A percentile compares a stretch with the other conserved stretches of the same genome.
Evolutionary conservation across 169 alveolate genomes (phyloP).

Genomic region (Plasmodium blacklocki): DNA sequence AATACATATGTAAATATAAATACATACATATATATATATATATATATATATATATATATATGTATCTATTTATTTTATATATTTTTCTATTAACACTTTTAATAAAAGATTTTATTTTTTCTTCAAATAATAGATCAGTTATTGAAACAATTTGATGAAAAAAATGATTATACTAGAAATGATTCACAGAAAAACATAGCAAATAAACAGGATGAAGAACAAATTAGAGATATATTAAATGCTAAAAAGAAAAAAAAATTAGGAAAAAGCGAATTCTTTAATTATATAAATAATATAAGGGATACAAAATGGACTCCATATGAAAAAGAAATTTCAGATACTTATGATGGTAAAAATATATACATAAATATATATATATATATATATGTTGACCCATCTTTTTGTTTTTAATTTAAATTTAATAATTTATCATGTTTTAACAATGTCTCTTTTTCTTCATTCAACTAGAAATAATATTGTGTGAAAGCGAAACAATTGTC

Average conservation of each 20-base stretch:
- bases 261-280: background rate
- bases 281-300: background rate
- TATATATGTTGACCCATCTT: too few relatives aligned
- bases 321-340: conserved; percentile 41
- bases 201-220: conserved; percentile 15
- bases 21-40: too few relatives aligned
- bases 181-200: conserved; percentile 10
- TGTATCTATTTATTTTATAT: too few relatives aligned
- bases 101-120: background rate
- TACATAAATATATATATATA: too few relatives aligned
- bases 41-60: too few relatives aligned
- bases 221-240: conserved; percentile 15
- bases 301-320: conserved; percentile 13
- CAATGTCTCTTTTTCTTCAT: background rate
- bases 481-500: conserved; percentile 60
- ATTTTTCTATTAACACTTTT: too few relatives aligned
- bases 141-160: conserved; percentile 71
- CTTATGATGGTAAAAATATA: conserved; percentile 39
- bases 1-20: background rate
- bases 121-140: conserved; percentile 28
- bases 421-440: background rate
- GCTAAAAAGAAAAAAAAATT: background rate
- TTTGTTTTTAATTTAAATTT: conserved; percentile 10
- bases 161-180: conserved; percentile 29
- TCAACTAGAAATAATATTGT: conserved; percentile 33